These are phyloP conservation scores for Cercospora sesami DNA, from an alignment of 2,329 filamentous ascomycete species.

Conservation along the genomic window DNA sequence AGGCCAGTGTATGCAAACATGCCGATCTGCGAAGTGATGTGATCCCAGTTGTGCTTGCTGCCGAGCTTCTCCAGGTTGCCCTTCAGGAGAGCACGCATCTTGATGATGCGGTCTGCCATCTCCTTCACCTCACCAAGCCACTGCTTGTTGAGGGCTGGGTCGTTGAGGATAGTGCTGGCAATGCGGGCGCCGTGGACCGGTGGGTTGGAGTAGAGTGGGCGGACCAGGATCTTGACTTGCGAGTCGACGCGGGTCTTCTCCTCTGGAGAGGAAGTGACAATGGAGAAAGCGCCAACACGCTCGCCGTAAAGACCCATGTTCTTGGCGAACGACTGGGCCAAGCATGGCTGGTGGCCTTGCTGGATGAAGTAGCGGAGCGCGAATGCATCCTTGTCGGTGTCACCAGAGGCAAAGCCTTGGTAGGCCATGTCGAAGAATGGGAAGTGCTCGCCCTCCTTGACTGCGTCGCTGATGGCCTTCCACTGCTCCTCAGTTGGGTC, in stretches of 20 bases:
- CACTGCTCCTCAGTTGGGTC: constrained; percentile 92
- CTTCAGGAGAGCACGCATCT: constrained; percentile 92
- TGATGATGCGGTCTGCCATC: constrained; percentile 99
- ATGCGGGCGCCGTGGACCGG: constrained; percentile 95
- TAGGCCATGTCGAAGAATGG: constrained; percentile 99
- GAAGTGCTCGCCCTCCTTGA: constrained; percentile 85
- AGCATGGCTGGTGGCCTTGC: constrained; percentile 82
- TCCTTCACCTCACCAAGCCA: constrained; percentile 97
- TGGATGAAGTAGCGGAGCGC: constrained; percentile 90
- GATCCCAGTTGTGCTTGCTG: constrained; percentile 96
- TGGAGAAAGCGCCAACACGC: constrained; percentile 94
- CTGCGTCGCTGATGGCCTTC: constrained; percentile 81
- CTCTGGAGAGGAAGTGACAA: constrained; percentile 78
- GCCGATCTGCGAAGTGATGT: constrained; percentile 97
- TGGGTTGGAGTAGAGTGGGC: constrained; percentile 97
- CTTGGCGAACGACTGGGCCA: constrained; percentile 96
- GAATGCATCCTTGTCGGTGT: constrained; percentile 90
- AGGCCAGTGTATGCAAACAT: constrained; percentile 99
- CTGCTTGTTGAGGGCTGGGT: constrained; percentile 79
- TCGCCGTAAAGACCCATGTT: constrained; percentile 99
- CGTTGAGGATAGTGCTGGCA: constrained; percentile 87
- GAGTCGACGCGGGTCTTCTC: constrained; percentile 96
- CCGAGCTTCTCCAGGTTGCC: constrained; percentile 92
- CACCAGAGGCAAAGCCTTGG: constrained; percentile 93
- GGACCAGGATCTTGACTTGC: constrained; percentile 97